Evolutionary conservation across 345 rosid genomes (phyloP).

Genomic region (Syzygium aqueum): DNA sequence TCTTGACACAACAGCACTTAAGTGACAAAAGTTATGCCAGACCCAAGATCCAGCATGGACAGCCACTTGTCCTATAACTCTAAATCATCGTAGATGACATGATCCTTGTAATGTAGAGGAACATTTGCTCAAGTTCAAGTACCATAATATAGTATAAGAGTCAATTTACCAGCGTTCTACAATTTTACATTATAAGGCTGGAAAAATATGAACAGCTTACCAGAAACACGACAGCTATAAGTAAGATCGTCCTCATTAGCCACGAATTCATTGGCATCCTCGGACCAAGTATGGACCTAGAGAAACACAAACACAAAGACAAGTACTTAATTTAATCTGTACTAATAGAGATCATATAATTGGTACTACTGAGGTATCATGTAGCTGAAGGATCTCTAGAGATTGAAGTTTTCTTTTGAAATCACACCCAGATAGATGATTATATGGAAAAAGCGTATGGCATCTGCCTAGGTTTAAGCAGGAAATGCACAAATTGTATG

Average conservation of each 20-base stretch:
- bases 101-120: neutral
- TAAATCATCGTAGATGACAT: neutral
- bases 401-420: neutral
- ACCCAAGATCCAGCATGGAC: neutral
- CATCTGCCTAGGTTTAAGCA: neutral
- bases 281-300: slow-evolving; percentile 76
- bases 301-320: slow-evolving; percentile 6
- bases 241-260: slow-evolving; percentile 90
- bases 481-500: neutral
- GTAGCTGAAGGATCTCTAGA: neutral
- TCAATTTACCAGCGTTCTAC: neutral
- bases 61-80: neutral
- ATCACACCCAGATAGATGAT: neutral
- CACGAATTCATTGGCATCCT: slow-evolving; percentile 81
- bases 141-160: neutral
- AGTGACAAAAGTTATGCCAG: neutral
- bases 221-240: slow-evolving; percentile 87
- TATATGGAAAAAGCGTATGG: neutral
- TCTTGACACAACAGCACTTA: neutral
- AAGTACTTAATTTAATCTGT: neutral
- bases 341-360: neutral
- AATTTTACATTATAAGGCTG: neutral
- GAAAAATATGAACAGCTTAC: slow-evolving; percentile 24
- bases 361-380: neutral
- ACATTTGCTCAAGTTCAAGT: neutral